Percentiles rank a stretch among this genome's conserved stretches.
These are phyloP conservation scores for Alnus rubra DNA, from an alignment of 306 rosid genomes.

Conservation along the genomic window DNA sequence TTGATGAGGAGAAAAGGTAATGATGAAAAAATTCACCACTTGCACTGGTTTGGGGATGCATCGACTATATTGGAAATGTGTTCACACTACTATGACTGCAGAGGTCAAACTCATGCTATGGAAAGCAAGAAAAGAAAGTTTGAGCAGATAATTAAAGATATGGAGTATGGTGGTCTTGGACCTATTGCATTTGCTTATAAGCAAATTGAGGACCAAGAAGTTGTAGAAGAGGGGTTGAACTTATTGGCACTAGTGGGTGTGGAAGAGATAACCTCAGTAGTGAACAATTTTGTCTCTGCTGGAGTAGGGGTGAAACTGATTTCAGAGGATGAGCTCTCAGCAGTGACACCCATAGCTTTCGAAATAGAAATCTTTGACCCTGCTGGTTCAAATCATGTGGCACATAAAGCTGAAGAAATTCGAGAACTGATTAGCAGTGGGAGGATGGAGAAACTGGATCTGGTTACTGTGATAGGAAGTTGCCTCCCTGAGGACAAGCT, in stretches of 20 bases:
- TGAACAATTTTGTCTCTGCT: slow-evolving; percentile 25
- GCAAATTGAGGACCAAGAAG: slow-evolving; percentile 27
- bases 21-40: slow-evolving; percentile 25
- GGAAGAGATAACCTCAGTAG: slow-evolving; percentile 24
- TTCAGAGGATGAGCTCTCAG: slow-evolving; percentile 52
- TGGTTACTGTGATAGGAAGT: slow-evolving; percentile 43
- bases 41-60: slow-evolving; percentile 61
- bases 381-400: neutral
- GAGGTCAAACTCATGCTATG: slow-evolving; percentile 39
- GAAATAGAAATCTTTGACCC: slow-evolving; percentile 36
- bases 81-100: slow-evolving; percentile 42
- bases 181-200: slow-evolving; percentile 64
- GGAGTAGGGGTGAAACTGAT: slow-evolving; percentile 45
- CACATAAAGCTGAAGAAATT: slow-evolving; percentile 36
- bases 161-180: slow-evolving; percentile 46
- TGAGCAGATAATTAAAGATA: slow-evolving; percentile 27
- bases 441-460: slow-evolving; percentile 21
- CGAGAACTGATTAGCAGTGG: slow-evolving; percentile 14
- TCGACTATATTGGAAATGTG: slow-evolving; percentile 55
- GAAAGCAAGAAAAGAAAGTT: slow-evolving; percentile 25
- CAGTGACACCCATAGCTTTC: slow-evolving; percentile 34
- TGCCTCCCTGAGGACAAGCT: slow-evolving; percentile 45
- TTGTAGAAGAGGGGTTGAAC: slow-evolving; percentile 41
- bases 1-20: slow-evolving; percentile 29
- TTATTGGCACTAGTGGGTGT: slow-evolving; percentile 58